Conservation (phyloP, 2,329 filamentous ascomycete species). For the Sphaerulina populicola region DNA sequence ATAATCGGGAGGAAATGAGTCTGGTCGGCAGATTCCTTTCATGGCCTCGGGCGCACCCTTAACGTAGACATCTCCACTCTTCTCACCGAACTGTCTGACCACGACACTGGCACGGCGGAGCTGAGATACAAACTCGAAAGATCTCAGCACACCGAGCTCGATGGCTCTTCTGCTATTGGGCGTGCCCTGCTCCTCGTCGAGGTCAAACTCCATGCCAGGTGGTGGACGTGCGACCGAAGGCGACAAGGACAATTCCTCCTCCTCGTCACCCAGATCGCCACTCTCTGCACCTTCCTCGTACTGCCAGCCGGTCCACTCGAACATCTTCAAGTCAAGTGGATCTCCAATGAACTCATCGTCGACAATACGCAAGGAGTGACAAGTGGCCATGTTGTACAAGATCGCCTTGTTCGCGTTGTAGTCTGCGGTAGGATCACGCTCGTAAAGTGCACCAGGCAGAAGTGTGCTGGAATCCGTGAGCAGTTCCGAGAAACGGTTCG, state of each 20-base stretch:
- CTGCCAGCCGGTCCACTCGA: constrained; percentile 87
- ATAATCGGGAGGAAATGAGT: constrained; percentile 80
- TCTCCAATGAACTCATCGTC: constrained; percentile 87
- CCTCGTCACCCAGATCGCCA: constrained; percentile 55
- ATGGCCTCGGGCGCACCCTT: constrained; percentile 97
- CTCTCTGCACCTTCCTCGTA: constrained; percentile 80
- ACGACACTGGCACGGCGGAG: constrained; percentile 87
- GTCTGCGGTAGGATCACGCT: constrained; percentile 53
- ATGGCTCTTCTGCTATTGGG: constrained; percentile 47
- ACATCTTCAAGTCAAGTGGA: constrained; percentile 96
- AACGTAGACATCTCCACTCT: constrained; percentile 79
- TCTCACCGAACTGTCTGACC: constrained; percentile 76
- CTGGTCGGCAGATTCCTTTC: constrained; percentile 78
- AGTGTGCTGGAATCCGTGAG: constrained; percentile 57
- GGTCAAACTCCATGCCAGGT: constrained; percentile 49
- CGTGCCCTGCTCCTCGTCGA: constrained; percentile 44
- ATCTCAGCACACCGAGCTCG: constrained; percentile 82
- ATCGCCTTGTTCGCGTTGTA: constrained; percentile 60
- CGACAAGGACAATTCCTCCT: constrained; percentile 65
- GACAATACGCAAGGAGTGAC: constrained; percentile 79
- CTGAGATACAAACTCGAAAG: constrained; percentile 92
- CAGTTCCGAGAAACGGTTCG: constrained; percentile 65
- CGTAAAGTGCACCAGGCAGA: constrained; percentile 47
- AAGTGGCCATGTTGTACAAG: constrained; percentile 93
- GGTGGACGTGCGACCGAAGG: constrained; percentile 88